Percentiles rank a stretch among this genome's conserved stretches.
phyloP scores from a whole-genome alignment of 163 green algal species.

The Smithsoniella earleae region DNA sequence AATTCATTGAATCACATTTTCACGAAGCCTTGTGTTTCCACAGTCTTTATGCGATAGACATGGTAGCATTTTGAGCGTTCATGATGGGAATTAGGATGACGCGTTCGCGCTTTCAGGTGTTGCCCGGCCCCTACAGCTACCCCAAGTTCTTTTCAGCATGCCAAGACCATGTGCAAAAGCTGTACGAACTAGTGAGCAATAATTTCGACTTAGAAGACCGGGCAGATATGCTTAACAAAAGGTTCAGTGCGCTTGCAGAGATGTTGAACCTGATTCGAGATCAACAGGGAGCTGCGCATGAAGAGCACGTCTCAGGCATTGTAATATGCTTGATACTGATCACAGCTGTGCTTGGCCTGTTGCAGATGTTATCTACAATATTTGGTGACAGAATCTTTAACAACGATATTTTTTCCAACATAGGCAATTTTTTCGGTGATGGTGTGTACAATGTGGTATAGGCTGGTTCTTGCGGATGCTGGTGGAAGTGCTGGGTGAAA shows the following conservation, averaged over 20 bases:
- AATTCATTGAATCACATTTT: too few species aligned
- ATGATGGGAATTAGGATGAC: too few species aligned
- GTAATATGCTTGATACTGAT: constrained; percentile 21
- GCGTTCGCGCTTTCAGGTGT: constrained; percentile 3
- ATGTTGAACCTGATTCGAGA: constrained; percentile 17
- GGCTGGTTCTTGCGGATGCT: too few species aligned
- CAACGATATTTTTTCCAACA: too few species aligned
- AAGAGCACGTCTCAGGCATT: constrained; percentile 15
- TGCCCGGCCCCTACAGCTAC: not conserved
- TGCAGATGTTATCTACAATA: not conserved
- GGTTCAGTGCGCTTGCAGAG: not conserved
- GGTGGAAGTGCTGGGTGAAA: too few species aligned
- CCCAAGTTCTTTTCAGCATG: constrained; percentile 20
- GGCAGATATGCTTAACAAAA: not conserved
- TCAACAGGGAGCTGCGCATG: constrained; percentile 18
- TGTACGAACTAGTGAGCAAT: not conserved
- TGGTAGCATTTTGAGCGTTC: too few species aligned
- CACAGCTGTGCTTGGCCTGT: not conserved
- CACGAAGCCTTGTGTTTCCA: too few species aligned
- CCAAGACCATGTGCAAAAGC: constrained; percentile 7
- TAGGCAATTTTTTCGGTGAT: too few species aligned
- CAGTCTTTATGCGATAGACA: too few species aligned
- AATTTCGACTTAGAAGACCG: constrained; percentile 11
- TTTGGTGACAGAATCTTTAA: not conserved
- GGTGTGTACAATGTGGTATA: too few species aligned